Evolutionary conservation across 352 stramenopile species (phyloP).

Genomic region (Thraustotheca clavata): DNA sequence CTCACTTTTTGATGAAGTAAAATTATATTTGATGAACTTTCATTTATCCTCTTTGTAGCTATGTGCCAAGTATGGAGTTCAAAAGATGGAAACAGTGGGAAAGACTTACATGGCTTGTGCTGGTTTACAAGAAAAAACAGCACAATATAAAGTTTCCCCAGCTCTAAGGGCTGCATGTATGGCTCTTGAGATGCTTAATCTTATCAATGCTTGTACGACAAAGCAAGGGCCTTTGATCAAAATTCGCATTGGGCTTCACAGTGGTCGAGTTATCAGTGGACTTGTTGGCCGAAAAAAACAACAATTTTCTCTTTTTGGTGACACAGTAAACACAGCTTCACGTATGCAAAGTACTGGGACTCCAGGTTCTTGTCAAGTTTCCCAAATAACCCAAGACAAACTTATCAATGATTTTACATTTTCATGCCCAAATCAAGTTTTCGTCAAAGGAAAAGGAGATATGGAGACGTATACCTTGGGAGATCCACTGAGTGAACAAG

Average conservation of each 20-base stretch:
- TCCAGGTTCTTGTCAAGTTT: constrained; percentile 67
- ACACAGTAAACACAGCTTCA: constrained; percentile 86
- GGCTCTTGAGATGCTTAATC: constrained; percentile 62
- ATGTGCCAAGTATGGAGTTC: constrained; percentile 82
- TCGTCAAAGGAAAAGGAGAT: constrained; percentile 78
- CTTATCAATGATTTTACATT: constrained; percentile 60
- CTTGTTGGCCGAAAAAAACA: constrained; percentile 89
- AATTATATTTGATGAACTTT: not conserved
- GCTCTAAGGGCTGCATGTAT: constrained; percentile 65
- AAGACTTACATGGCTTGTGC: constrained; percentile 90
- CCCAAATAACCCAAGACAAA: constrained; percentile 72
- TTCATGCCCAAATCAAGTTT: constrained; percentile 43
- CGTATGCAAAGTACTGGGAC: constrained; percentile 86
- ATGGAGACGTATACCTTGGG: constrained; percentile 82
- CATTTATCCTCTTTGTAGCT: constrained; percentile 29
- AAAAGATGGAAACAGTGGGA: constrained; percentile 91
- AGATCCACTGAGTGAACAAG: constrained; percentile 49
- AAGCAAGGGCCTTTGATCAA: constrained; percentile 74
- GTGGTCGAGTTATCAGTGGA: constrained; percentile 76
- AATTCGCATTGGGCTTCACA: constrained; percentile 87
- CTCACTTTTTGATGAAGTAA: constrained; percentile 77
- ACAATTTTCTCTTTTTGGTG: constrained; percentile 90
- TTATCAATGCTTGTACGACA: constrained; percentile 56
- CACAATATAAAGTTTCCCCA: constrained; percentile 8
- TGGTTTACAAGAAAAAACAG: constrained; percentile 49